A percentile compares a stretch with the other conserved stretches of the same genome.
phyloP scores from a whole-genome alignment of 768 basidiomycete genomes.

The Suillus subalutaceus region DNA sequence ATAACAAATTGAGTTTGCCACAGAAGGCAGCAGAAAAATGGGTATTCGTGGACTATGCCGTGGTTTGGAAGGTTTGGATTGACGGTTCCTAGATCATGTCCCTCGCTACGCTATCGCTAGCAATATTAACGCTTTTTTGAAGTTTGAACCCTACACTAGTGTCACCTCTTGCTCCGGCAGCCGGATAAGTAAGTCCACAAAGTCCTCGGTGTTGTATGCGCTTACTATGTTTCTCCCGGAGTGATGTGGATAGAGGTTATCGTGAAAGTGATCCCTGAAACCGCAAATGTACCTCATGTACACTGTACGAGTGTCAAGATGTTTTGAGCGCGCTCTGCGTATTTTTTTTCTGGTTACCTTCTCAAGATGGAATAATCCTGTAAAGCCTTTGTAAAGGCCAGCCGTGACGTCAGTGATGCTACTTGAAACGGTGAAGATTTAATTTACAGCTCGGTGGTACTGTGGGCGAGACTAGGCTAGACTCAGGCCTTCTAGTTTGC shows the following conservation, averaged over 20 bases:
- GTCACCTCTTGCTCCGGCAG: background rate
- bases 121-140: background rate
- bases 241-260: background rate
- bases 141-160: constrained; percentile 1
- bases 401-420: background rate
- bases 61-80: background rate
- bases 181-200: constrained; percentile 4
- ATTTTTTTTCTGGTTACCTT: background rate
- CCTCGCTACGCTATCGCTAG: constrained; percentile 4
- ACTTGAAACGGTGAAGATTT: background rate
- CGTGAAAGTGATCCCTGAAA: background rate
- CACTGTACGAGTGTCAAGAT: background rate
- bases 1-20: constrained; percentile 8
- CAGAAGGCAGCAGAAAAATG: background rate
- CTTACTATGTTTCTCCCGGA: background rate
- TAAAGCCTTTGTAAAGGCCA: background rate
- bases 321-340: background rate
- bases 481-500: background rate
- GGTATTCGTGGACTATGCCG: constrained; percentile 1
- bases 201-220: constrained; percentile 7
- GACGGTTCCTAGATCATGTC: background rate
- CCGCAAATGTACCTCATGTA: background rate
- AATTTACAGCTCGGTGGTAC: background rate
- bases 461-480: background rate
- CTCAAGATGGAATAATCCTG: background rate